Evolutionary conservation across 768 basidiomycete species (phyloP).

Genomic region (Leccinellum luteum): DNA sequence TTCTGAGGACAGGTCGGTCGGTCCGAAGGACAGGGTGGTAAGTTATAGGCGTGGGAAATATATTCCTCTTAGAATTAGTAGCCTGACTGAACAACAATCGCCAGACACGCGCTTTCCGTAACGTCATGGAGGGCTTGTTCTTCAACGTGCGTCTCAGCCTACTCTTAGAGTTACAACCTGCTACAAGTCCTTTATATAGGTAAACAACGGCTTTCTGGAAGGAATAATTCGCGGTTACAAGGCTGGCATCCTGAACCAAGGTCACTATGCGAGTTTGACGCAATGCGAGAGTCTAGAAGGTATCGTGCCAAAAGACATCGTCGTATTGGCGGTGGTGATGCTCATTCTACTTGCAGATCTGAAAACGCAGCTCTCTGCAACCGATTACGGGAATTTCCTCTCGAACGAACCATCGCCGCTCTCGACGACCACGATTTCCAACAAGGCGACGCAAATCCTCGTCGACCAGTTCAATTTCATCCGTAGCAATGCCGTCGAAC

Average conservation of each 20-base stretch:
- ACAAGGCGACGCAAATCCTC: conserved; percentile 91
- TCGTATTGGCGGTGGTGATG: not conserved
- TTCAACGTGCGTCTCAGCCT: conserved; percentile 64
- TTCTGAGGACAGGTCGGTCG: conserved; percentile 37
- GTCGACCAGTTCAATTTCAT: conserved; percentile 98
- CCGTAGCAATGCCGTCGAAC: conserved; percentile 85
- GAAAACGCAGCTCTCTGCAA: conserved; percentile 90
- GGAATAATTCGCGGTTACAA: conserved; percentile 91
- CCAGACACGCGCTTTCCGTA: not conserved
- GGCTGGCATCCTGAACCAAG: conserved; percentile 83
- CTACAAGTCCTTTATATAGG: conserved; percentile 43
- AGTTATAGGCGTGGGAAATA: conserved; percentile 15
- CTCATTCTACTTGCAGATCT: conserved; percentile 61
- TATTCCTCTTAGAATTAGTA: conserved; percentile 10
- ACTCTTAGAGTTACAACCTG: not conserved
- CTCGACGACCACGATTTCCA: conserved; percentile 92
- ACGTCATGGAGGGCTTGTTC: conserved; percentile 78
- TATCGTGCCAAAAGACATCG: conserved; percentile 31
- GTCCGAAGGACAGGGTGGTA: too few relatives aligned
- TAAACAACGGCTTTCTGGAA: conserved; percentile 72
- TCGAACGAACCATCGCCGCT: conserved; percentile 94
- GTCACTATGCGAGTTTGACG: conserved; percentile 88
- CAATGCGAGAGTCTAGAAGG: conserved; percentile 99
- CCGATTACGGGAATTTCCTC: conserved; percentile 98
- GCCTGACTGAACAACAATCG: not conserved